Percentiles rank a stretch among this genome's conserved stretches.
Evolutionary conservation across 306 rosid genomes (phyloP).

Genomic region (Delonix regia): DNA sequence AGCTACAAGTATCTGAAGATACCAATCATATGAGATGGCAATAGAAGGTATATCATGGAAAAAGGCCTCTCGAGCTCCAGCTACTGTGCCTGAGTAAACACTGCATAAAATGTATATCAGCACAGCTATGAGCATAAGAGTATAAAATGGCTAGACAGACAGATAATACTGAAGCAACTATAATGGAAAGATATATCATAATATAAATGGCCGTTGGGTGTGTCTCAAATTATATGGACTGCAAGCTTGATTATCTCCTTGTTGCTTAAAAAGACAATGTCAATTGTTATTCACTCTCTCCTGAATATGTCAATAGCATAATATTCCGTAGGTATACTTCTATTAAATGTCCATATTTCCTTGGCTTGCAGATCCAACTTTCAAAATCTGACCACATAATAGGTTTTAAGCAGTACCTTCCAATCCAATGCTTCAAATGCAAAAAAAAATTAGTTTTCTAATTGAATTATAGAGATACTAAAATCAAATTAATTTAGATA

Average conservation of each 20-base stretch:
- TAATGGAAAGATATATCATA: not conserved
- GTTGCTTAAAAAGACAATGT: not conserved
- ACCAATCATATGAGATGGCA: constrained; percentile 86
- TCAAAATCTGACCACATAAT: not conserved
- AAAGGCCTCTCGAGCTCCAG: constrained; percentile 97
- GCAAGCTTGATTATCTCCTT: not conserved
- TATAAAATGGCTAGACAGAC: not conserved
- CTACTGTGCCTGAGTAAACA: constrained; percentile 87
- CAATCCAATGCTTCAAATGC: not conserved
- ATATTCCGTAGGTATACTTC: not conserved
- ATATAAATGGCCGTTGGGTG: not conserved
- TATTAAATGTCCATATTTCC: not conserved
- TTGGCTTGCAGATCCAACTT: constrained; percentile 1
- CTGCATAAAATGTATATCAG: constrained; percentile 52
- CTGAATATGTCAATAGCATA: not conserved
- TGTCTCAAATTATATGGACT: not conserved
- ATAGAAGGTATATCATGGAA: constrained; percentile 75
- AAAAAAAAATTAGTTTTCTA: not conserved
- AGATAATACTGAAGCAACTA: not conserved
- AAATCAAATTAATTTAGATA: not conserved
- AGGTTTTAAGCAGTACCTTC: constrained; percentile 8
- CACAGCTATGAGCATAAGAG: constrained; percentile 8
- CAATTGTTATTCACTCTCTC: not conserved
- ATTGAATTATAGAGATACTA: not conserved
- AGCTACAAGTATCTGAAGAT: constrained; percentile 22